Evolutionary conservation across 768 basidiomycete genomes (phyloP), one percentile per base, ranked within the genome.

Genomic region (Hypsizygus marmoreus): DNA sequence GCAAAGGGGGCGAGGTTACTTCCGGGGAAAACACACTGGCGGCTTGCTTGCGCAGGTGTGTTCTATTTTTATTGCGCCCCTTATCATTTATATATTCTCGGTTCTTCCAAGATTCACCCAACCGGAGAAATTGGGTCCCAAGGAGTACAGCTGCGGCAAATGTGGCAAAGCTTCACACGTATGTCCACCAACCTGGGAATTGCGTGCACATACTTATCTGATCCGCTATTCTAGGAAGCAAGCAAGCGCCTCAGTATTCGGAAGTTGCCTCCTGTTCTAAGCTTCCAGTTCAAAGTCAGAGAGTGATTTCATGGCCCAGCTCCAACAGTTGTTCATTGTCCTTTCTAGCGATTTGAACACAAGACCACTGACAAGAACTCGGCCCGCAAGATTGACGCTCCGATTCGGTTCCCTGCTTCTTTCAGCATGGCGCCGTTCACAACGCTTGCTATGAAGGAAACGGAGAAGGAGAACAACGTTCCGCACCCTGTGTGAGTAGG

Each of bases 341-440:
- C 16, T 47, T 30, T 39, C 17, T 59, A 97, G 94, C 86, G 95
- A 2, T 97, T 97, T 64, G 94, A 95, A 60, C 93, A 97, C 59
- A 88, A 85, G 56, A 79, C 82, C 36, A 66, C 74, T 33, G 80
- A 92, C 56, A 89, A 84, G 60, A 72, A 79, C 23, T 75, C 83
- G 22, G 82, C 91, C 0, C 80, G 82, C 53, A 97, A 98, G 68
- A 86, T 98, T 35, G 92, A 95, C 56, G 73, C 82, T 1, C 80
- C 76, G 16, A 84, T 97, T 43, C 81, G 82, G 4, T 91, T 95
- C 60, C 92, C 95, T 2, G 81, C 86, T 3, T 75, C 75, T 30
- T 74, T 97, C 35, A 90, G 95, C 63, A 94, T 97, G 93, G 81
- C 82, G 4, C 86, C 90, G 0, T 97, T 82, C 65, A 91, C 89